Base-by-base conservation (phyloP, 169 alveolate genomes). In the Cryptosporidium meleagridis region DNA sequence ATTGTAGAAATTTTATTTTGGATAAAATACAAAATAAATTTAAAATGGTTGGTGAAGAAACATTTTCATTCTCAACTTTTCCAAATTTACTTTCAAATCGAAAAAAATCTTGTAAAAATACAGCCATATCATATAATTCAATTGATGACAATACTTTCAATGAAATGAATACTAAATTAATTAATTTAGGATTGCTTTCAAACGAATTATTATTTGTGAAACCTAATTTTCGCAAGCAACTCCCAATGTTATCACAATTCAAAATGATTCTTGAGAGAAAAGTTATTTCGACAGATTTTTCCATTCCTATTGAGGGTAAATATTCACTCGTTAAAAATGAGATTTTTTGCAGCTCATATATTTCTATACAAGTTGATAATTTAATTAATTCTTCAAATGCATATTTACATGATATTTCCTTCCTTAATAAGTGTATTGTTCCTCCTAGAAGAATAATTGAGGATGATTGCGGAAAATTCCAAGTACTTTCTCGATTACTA, bases 401-500 rank as follows among this genome's bases (percentile, higher is more conserved):
- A 21, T 37, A 21, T 18, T 26, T 80, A 26, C 48, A 80, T 53
- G 3, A 51, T n/a, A 16, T 35, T 59, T 41, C 75, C 1, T 80
- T 37, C 16, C 67, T 80, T 41, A 29, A 80, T 41, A 61, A 80
- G 69, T 85, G 93, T 59, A 85, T 95, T 8, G 93, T 95, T 75
- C 98, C 98, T 1, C 92, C 95, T 12, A 91, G 92, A 62, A 91
- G 95, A 52, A 86, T 92, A 29, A 92, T 96, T 41, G 94, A 95
- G 58, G 94, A 97, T 85, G 99, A 98, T 91, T 97, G 99, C 85
- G 99, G 99, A 4, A 98, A 98, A 94, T 92, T 96, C 52, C 94
- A 91, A 62, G 95, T 95, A 5, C 89, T 96, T 75, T 94, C 92
- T 69, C 52, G 75, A 23, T 92, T 98, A 41, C 93, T 98, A 37